phyloP scores from a whole-genome alignment of 2,329 filamentous ascomycete species.

The Fusarium mundagurra region DNA sequence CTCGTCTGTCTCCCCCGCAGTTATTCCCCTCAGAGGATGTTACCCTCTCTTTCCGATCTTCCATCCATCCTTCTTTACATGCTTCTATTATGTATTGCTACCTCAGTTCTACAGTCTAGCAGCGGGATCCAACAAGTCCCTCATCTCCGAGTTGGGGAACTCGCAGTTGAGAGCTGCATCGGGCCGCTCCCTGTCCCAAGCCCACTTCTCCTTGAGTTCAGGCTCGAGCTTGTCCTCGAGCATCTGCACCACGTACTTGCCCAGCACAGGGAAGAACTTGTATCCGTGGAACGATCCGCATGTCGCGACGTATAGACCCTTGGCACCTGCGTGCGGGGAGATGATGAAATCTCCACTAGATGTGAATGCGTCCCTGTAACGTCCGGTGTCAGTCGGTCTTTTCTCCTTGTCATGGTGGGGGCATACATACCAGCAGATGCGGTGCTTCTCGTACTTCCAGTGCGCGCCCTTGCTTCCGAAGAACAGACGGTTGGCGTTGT shows the following conservation, averaged over 20 bases:
- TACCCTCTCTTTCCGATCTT: constrained; percentile 2
- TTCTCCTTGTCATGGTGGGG: not conserved
- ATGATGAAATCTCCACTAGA: constrained; percentile 71
- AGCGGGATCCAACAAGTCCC: constrained; percentile 54
- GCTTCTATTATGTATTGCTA: constrained; percentile 9
- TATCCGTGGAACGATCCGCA: constrained; percentile 74
- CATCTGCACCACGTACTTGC: constrained; percentile 70
- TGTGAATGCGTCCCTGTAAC: constrained; percentile 70
- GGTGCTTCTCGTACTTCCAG: constrained; percentile 70
- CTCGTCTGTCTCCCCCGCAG: constrained; percentile 13
- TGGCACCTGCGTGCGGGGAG: constrained; percentile 61
- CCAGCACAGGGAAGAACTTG: constrained; percentile 74
- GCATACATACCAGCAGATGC: constrained; percentile 70
- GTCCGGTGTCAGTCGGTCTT: constrained; percentile 6
- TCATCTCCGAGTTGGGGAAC: constrained; percentile 68
- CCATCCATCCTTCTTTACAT: constrained; percentile 7
- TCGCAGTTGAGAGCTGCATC: constrained; percentile 62
- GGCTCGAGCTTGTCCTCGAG: constrained; percentile 55
- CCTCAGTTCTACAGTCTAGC: constrained; percentile 42
- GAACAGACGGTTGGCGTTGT: constrained; percentile 65
- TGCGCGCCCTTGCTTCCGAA: constrained; percentile 65
- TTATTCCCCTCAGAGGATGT: constrained; percentile 18
- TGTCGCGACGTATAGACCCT: constrained; percentile 68
- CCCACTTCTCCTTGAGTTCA: constrained; percentile 60
- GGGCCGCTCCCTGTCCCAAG: constrained; percentile 68